A percentile compares a stretch with the other conserved stretches of the same genome.
Evolutionary conservation across 2,329 filamentous ascomycete genomes (phyloP).

Genomic region (Hawksworthiomyces lignivorus): DNA sequence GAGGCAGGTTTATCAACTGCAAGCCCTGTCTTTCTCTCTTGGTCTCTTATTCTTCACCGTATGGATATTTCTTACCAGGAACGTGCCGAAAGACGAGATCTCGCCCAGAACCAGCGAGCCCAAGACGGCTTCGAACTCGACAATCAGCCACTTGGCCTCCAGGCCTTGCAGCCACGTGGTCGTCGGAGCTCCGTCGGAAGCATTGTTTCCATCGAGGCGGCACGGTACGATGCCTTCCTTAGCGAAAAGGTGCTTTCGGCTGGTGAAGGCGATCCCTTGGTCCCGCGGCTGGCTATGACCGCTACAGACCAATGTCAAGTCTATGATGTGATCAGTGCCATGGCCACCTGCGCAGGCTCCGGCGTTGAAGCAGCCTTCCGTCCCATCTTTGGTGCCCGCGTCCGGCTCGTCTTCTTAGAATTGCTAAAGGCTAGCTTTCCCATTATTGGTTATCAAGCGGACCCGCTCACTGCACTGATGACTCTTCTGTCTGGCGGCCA

Average conservation of each 20-base stretch:
- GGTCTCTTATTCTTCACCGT: slow-evolving; percentile 67
- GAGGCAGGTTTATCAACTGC: slow-evolving; percentile 52
- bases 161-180: slow-evolving; percentile 23
- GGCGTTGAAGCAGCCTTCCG: slow-evolving; percentile 41
- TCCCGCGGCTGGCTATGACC: slow-evolving; percentile 41
- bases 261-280: slow-evolving; percentile 40
- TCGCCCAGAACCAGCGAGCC: slow-evolving; percentile 50
- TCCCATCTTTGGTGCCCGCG: slow-evolving; percentile 50
- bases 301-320: slow-evolving; percentile 44
- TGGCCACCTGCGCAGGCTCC: slow-evolving; percentile 40
- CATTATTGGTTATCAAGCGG: slow-evolving; percentile 63
- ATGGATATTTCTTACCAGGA: slow-evolving; percentile 58
- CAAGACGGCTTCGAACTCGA: slow-evolving; percentile 49
- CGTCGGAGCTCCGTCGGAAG: slow-evolving; percentile 54
- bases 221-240: slow-evolving; percentile 51
- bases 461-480: slow-evolving; percentile 60
- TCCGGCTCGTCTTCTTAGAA: slow-evolving; percentile 60
- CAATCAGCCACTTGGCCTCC: slow-evolving; percentile 20
- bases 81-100: slow-evolving; percentile 53
- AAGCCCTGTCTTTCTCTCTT: slow-evolving; percentile 69
- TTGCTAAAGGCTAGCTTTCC: slow-evolving; percentile 60
- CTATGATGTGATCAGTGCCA: slow-evolving; percentile 45
- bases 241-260: slow-evolving; percentile 37
- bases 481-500: slow-evolving; percentile 52
- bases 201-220: slow-evolving; percentile 54